These are phyloP conservation scores for Triangularia verruculosa DNA, from an alignment of 2,329 filamentous ascomycete genomes.

Conservation along the genomic window DNA sequence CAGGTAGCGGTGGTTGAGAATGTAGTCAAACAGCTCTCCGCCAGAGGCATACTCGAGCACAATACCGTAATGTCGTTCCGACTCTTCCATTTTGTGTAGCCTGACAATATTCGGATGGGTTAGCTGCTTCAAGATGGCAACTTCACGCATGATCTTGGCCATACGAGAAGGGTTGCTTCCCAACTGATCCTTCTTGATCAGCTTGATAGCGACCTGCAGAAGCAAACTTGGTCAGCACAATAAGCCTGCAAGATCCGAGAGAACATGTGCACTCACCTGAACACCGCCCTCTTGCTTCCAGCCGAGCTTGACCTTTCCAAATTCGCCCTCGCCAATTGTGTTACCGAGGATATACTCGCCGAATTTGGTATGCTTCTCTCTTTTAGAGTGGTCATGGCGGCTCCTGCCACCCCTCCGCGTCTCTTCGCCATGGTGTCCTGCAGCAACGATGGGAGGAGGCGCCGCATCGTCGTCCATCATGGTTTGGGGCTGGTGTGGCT, in stretches of 20 bases:
- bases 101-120: slow-evolving; percentile 95
- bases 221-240: background rate
- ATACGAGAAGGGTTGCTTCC: slow-evolving; percentile 84
- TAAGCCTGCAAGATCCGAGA: background rate
- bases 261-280: slow-evolving; percentile 49
- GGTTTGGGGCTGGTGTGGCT: slow-evolving; percentile 38
- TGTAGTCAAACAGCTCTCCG: slow-evolving; percentile 97
- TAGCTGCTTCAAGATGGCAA: slow-evolving; percentile 82
- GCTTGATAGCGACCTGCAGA: slow-evolving; percentile 85
- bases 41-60: slow-evolving; percentile 98
- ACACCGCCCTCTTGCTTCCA: slow-evolving; percentile 96
- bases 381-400: slow-evolving; percentile 57
- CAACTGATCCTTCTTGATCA: slow-evolving; percentile 88
- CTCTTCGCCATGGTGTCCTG: slow-evolving; percentile 40
- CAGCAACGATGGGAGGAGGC: slow-evolving; percentile 45
- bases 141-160: slow-evolving; percentile 96
- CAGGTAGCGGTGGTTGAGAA: slow-evolving; percentile 91
- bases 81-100: slow-evolving; percentile 97
- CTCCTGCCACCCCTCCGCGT: slow-evolving; percentile 51
- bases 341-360: slow-evolving; percentile 95
- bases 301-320: slow-evolving; percentile 96
- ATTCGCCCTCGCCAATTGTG: slow-evolving; percentile 95
- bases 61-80: slow-evolving; percentile 94
- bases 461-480: slow-evolving; percentile 46
- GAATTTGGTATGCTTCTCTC: slow-evolving; percentile 80